A percentile compares a stretch with the other conserved stretches of the same genome.
These are phyloP conservation scores for Nyctanthes arbortristis DNA, from an alignment of 257 asterid species.

Conservation along the genomic window DNA sequence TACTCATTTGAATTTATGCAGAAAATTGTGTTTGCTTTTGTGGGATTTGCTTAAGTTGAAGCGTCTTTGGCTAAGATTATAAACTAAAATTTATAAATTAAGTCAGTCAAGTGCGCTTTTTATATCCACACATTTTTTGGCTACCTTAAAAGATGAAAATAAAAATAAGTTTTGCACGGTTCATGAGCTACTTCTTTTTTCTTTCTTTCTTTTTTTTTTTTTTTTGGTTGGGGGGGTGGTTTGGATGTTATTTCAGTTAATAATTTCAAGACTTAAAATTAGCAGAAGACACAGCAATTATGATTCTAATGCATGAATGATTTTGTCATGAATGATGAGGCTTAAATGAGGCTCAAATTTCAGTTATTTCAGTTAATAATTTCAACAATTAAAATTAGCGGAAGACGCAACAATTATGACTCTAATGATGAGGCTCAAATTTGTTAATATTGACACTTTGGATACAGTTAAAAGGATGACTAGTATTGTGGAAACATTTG, in stretches of 20 bases:
- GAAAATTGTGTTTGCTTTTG: not conserved
- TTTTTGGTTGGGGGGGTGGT: too few relatives aligned
- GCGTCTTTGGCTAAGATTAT: not conserved
- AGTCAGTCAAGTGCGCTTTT: too few relatives aligned
- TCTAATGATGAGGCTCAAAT: not conserved
- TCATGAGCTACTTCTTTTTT: not conserved
- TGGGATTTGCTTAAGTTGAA: not conserved
- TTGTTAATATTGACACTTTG: too few relatives aligned
- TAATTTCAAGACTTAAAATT: not conserved
- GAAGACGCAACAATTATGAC: not conserved
- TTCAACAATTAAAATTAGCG: not conserved
- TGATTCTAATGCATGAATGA: not conserved
- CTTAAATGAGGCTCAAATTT: too few relatives aligned
- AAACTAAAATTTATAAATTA: too few relatives aligned
- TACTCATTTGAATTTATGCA: constrained; percentile 8
- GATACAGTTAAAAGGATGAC: not conserved
- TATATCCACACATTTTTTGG: too few relatives aligned
- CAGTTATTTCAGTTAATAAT: not conserved
- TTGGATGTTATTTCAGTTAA: not conserved
- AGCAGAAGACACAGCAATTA: not conserved
- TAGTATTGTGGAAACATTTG: not conserved
- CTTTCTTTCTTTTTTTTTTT: too few relatives aligned
- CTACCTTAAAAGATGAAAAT: too few relatives aligned
- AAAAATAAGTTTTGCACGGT: not conserved
- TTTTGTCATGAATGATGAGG: too few relatives aligned